Conservation (phyloP, 108 stramenopile genomes). For the Seminavis robusta region DNA sequence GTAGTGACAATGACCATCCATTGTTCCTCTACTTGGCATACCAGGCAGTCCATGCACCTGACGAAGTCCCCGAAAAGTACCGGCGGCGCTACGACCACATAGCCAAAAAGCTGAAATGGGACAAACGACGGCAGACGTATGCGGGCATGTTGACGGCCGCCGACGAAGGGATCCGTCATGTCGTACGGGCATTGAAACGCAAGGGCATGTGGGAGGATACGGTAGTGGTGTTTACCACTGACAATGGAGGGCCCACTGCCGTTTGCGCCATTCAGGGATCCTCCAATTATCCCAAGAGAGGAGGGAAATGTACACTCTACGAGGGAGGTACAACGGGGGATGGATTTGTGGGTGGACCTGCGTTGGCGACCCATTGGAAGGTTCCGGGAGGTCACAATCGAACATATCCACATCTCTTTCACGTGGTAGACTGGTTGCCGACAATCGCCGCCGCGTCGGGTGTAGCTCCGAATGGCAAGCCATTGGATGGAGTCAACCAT, state of each 20-base stretch:
- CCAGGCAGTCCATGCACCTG: slow-evolving; percentile 43
- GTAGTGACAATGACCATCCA: neutral
- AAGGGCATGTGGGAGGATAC: slow-evolving; percentile 36
- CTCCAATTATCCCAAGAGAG: slow-evolving; percentile 46
- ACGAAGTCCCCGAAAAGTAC: slow-evolving; percentile 32
- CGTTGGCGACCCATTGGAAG: neutral
- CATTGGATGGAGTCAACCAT: slow-evolving; percentile 33
- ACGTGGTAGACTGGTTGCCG: slow-evolving; percentile 47
- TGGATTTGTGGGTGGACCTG: slow-evolving; percentile 33
- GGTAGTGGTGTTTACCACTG: slow-evolving; percentile 45
- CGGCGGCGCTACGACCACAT: neutral
- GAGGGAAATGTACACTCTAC: slow-evolving; percentile 50
- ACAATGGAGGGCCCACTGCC: slow-evolving; percentile 52
- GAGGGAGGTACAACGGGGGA: slow-evolving; percentile 54
- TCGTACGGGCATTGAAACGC: slow-evolving; percentile 22
- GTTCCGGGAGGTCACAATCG: neutral
- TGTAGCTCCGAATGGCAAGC: slow-evolving; percentile 11
- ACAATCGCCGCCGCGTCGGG: slow-evolving; percentile 19
- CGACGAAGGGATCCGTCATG: slow-evolving; percentile 39
- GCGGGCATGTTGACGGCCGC: slow-evolving; percentile 45
- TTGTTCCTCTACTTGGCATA: slow-evolving; percentile 38
- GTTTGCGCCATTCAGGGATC: slow-evolving; percentile 18
- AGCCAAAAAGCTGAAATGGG: slow-evolving; percentile 3
- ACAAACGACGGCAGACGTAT: slow-evolving; percentile 23
- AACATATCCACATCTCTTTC: slow-evolving; percentile 18